Evolutionary conservation across 345 rosid species (phyloP), one percentile per base, ranked within the genome.

Genomic region (Dipteronia dyeriana): DNA sequence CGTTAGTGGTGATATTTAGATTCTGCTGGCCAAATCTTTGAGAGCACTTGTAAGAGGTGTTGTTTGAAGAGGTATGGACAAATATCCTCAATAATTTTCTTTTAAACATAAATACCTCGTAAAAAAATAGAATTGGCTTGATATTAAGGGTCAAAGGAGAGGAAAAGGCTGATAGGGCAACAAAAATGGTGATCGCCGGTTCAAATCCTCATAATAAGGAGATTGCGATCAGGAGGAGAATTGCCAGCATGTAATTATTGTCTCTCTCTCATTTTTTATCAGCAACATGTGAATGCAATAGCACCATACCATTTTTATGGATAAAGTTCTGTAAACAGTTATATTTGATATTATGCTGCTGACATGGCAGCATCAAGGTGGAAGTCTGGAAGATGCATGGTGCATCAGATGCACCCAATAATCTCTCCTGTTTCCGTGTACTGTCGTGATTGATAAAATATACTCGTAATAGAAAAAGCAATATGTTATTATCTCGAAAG

Each of bases 141-240:
- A 20, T n/a, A 38, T 22, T 19, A 38, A 75, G 72, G 63, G 22
- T 4, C 41, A 20, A 76, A 41, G 66, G 68, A 56, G 68, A 25
- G 47, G 68, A 31, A 51, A 62, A 65, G 31, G 74, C 57, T 39
- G 38, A 70, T 70, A 61, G 60, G 76, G 31, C 26, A 49, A 65
- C 73, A 61, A 25, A 75, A 75, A 86, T 90, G 91, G 85, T 87
- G 76, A 85, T 86, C 47, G 68, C 87, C 22, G 81, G 86, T 78
- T 81, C 81, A 68, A 91, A 80, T 65, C 89, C 90, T 63, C 90
- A 87, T 54, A 82, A 75, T 80, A 92, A 79, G 86, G 98, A 94
- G 85, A 87, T 93, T 20, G 54, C 85, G 68, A 83, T 90, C 74
- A 88, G 99, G 81, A 86, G 88, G 85, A 88, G 89, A 79, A 89